phyloP scores from a whole-genome alignment of 495 filamentous ascomycete species.

The Xylaria flabelliformis region DNA sequence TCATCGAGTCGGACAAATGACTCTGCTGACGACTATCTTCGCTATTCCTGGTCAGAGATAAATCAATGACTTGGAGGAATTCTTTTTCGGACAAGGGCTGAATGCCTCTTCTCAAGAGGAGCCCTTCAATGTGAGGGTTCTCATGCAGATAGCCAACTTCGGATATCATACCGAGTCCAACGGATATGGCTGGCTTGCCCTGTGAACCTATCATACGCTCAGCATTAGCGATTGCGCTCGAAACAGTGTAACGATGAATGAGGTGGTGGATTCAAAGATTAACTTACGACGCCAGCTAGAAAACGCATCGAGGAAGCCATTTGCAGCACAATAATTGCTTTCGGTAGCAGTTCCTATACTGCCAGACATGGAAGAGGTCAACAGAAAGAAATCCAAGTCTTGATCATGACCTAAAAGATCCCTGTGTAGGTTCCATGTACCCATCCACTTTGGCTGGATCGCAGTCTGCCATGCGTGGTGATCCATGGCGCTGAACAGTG shows the following conservation, averaged over 20 bases:
- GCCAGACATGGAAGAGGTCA: conserved; percentile 41
- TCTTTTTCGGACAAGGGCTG: conserved; percentile 45
- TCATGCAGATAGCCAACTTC: conserved; percentile 40
- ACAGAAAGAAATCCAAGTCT: conserved; percentile 45
- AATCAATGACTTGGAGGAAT: conserved; percentile 44
- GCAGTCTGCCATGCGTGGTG: conserved; percentile 46
- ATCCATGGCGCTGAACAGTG: conserved; percentile 51
- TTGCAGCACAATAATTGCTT: conserved; percentile 48
- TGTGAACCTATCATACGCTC: conserved; percentile 2
- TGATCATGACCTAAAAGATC: conserved; percentile 29
- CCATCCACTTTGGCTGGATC: conserved; percentile 52
- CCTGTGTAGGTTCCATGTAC: conserved; percentile 44
- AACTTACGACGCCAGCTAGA: conserved; percentile 37
- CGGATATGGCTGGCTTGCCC: conserved; percentile 31
- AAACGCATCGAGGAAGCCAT: conserved; percentile 47
- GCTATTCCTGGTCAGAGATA: conserved; percentile 13
- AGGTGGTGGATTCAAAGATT: background rate
- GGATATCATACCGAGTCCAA: conserved; percentile 37
- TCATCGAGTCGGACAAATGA: background rate
- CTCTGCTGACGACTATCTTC: background rate
- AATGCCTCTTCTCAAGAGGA: conserved; percentile 40
- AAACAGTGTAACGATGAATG: background rate
- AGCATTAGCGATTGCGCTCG: background rate
- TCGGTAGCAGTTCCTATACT: conserved; percentile 44
- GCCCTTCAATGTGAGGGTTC: conserved; percentile 39